Conservation (phyloP, 2,329 filamentous ascomycete genomes). For the Aspergillus novoparasiticus region DNA sequence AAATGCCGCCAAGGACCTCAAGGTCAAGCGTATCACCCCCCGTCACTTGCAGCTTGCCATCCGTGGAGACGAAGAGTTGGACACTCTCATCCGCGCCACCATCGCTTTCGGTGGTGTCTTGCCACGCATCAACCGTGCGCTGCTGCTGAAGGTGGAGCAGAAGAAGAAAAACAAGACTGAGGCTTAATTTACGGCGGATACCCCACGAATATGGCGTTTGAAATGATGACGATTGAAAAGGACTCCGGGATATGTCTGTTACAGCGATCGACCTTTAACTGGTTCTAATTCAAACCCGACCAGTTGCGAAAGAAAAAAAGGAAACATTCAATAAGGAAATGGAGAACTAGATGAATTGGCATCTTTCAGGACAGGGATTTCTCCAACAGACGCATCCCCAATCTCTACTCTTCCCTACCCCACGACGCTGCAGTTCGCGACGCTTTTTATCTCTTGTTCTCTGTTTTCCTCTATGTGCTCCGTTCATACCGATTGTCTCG, state of each 20-base stretch:
- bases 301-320: slow-evolving; percentile 8
- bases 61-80: slow-evolving; percentile 95
- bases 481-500: slow-evolving; percentile 28
- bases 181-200: slow-evolving; percentile 29
- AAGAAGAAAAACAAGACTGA: slow-evolving; percentile 81
- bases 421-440: slow-evolving; percentile 30
- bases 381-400: slow-evolving; percentile 2
- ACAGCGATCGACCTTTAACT: slow-evolving; percentile 16
- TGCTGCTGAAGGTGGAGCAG: slow-evolving; percentile 94
- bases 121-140: slow-evolving; percentile 96
- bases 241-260: slow-evolving; percentile 15
- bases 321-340: slow-evolving; percentile 1
- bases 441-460: slow-evolving; percentile 23
- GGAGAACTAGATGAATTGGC: not conserved
- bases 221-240: slow-evolving; percentile 28
- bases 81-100: slow-evolving; percentile 94
- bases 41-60: slow-evolving; percentile 98
- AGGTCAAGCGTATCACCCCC: slow-evolving; percentile 99
- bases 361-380: slow-evolving; percentile 2
- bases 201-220: slow-evolving; percentile 29
- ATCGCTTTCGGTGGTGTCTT: slow-evolving; percentile 98
- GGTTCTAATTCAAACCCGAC: slow-evolving; percentile 1
- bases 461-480: slow-evolving; percentile 16
- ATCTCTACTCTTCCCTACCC: slow-evolving; percentile 16
- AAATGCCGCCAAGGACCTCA: slow-evolving; percentile 98